phyloP scores from a whole-genome alignment of 257 asterid genomes.

The Perilla frutescens region DNA sequence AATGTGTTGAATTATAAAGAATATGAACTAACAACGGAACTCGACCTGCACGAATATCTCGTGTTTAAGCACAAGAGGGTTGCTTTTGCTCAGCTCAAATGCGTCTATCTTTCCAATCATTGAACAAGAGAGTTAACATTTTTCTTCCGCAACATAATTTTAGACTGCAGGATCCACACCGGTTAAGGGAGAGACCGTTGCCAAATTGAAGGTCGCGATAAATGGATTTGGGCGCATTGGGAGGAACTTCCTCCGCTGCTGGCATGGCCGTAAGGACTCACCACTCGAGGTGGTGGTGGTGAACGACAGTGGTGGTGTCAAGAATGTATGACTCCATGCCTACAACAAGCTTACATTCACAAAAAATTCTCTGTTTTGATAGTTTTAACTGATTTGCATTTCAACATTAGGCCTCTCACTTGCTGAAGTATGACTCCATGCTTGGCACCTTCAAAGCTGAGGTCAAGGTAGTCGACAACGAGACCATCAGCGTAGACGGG shows the following conservation, averaged over 20 bases:
- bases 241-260: conserved; percentile 93
- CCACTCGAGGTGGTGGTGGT: conserved; percentile 88
- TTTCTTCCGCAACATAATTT: conserved; percentile 17
- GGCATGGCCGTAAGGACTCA: conserved; percentile 93
- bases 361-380: neutral
- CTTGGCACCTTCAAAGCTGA: conserved; percentile 93
- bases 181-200: conserved; percentile 73
- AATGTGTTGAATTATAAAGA: too few relatives aligned
- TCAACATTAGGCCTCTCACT: conserved; percentile 78
- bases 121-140: neutral
- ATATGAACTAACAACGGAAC: too few relatives aligned
- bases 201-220: conserved; percentile 89
- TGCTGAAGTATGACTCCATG: conserved; percentile 89
- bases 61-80: too few relatives aligned
- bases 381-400: neutral
- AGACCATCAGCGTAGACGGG: conserved; percentile 89
- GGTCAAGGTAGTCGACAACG: conserved; percentile 75
- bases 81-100: too few relatives aligned
- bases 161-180: conserved; percentile 69
- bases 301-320: conserved; percentile 95
- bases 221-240: conserved; percentile 95
- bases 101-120: neutral
- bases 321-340: conserved; percentile 58
- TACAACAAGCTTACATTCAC: neutral
- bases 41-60: too few relatives aligned